Conservation (phyloP, 768 basidiomycete species). For the Leucosporidium scottii region DNA sequence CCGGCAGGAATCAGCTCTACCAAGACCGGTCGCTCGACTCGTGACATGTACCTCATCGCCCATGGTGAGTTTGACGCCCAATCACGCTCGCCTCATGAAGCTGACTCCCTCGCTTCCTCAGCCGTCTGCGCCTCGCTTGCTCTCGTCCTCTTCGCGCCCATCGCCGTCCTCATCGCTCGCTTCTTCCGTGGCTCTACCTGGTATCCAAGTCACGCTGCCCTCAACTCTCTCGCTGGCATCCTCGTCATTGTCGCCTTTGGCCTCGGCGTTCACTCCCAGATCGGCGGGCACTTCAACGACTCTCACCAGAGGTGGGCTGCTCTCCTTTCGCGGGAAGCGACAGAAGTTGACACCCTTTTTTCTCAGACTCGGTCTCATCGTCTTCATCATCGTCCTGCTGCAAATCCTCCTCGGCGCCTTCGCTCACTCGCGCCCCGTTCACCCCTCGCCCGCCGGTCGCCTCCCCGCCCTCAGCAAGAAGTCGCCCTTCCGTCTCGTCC, state of each 20-base stretch:
- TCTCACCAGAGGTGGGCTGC: neutral
- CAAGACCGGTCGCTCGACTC: neutral
- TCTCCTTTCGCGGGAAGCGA: neutral
- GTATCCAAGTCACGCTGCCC: slow-evolving; percentile 6
- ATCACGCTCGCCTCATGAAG: neutral
- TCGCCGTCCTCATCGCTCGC: slow-evolving; percentile 16
- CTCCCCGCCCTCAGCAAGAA: neutral
- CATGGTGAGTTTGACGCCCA: slow-evolving; percentile 3
- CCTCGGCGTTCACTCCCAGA: neutral
- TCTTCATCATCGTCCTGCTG: slow-evolving; percentile 16
- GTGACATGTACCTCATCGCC: slow-evolving; percentile 20
- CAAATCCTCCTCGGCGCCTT: slow-evolving; percentile 15
- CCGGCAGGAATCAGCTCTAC: neutral
- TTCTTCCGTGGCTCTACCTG: slow-evolving; percentile 3
- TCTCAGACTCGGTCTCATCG: slow-evolving; percentile 15
- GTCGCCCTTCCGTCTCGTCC: slow-evolving; percentile 1
- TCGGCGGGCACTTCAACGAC: neutral
- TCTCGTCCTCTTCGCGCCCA: slow-evolving; percentile 13
- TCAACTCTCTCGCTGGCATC: neutral
- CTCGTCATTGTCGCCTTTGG: slow-evolving; percentile 6
- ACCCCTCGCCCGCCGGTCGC: neutral
- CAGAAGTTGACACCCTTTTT: too few relatives aligned
- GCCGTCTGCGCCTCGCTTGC: slow-evolving; percentile 13
- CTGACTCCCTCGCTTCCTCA: neutral
- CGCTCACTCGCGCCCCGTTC: neutral